phyloP scores from a whole-genome alignment of 1,284 basidiomycete genomes.

The Meripilus lineatus region DNA sequence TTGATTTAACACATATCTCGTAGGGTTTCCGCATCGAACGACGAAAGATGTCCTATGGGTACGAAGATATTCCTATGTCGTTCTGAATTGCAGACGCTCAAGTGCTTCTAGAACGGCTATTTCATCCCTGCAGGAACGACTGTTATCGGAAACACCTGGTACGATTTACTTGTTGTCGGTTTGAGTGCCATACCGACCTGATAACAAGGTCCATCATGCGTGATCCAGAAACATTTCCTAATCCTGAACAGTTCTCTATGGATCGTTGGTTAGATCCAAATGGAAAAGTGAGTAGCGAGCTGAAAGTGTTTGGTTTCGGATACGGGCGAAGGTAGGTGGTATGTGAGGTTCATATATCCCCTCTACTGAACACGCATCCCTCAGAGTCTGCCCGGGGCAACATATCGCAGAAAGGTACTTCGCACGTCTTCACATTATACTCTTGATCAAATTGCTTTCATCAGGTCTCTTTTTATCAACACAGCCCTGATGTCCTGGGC shows the following conservation, averaged over 20 bases:
- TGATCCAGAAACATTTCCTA: conserved; percentile 51
- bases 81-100: too few relatives aligned
- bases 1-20: too few relatives aligned
- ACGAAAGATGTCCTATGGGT: conserved; percentile 60
- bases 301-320: conserved; percentile 50
- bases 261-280: conserved; percentile 49
- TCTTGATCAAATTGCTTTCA: too few relatives aligned
- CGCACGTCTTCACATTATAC: too few relatives aligned
- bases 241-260: conserved; percentile 55
- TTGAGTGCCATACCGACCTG: background rate
- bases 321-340: conserved; percentile 57
- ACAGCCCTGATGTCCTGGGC: conserved; percentile 58
- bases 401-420: conserved; percentile 47
- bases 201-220: conserved; percentile 42
- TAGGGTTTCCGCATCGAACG: conserved; percentile 51
- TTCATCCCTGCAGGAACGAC: conserved; percentile 54
- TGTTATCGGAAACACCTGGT: conserved; percentile 63
- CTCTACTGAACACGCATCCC: too few relatives aligned
- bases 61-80: too few relatives aligned
- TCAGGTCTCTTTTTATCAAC: conserved; percentile 54
- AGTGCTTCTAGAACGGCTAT: conserved; percentile 38
- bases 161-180: background rate
- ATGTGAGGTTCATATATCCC: too few relatives aligned
- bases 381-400: conserved; percentile 54
- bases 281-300: conserved; percentile 44